These are phyloP conservation scores for Naganishia liquefaciens DNA, from an alignment of 1,284 basidiomycete species.

Conservation along the genomic window DNA sequence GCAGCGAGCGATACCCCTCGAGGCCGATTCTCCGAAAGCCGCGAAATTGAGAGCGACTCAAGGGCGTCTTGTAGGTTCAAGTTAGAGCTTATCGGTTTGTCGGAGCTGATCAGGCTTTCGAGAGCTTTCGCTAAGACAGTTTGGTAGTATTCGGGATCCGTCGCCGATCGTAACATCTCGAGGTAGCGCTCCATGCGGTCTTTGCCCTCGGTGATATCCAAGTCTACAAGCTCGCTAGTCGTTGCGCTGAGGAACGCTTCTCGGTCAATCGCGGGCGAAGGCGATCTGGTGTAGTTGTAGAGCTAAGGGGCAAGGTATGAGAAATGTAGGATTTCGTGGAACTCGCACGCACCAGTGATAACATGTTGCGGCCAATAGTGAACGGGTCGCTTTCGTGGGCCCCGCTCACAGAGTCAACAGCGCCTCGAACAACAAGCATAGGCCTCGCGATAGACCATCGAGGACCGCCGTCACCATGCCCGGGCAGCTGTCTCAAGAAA, in stretches of 20 bases:
- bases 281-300: conserved; percentile 4
- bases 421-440: conserved; percentile 6
- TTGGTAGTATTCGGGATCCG: background rate
- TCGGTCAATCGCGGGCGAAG: conserved; percentile 13
- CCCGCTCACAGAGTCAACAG: background rate
- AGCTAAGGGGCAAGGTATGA: background rate
- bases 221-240: conserved; percentile 1
- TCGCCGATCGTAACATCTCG: conserved; percentile 17
- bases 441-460: conserved; percentile 15
- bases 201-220: conserved; percentile 11
- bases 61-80: background rate
- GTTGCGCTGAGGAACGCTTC: conserved; percentile 13
- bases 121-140: background rate
- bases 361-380: background rate
- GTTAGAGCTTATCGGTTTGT: background rate
- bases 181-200: conserved; percentile 12
- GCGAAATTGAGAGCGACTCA: conserved; percentile 6
- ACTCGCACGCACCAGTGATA: conserved; percentile 4
- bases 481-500: conserved; percentile 14
- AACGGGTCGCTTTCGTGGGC: background rate
- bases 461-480: conserved; percentile 8
- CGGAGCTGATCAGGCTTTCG: background rate
- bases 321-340: background rate
- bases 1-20: conserved; percentile 1
- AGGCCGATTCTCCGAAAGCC: background rate